phyloP scores from a whole-genome alignment of 345 rosid species.

The Theobroma cacao region DNA sequence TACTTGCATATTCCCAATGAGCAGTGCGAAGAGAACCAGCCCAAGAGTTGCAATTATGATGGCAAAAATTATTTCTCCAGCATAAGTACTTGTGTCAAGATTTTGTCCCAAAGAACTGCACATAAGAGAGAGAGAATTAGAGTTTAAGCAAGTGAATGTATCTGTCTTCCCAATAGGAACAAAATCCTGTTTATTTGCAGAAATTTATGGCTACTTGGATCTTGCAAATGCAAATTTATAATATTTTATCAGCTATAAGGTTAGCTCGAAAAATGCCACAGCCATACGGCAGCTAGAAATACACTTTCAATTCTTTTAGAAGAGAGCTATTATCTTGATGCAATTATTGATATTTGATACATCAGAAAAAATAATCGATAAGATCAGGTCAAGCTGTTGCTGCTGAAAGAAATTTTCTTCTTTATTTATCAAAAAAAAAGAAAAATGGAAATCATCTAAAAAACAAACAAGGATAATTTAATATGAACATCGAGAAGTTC shows the following conservation, averaged over 20 bases:
- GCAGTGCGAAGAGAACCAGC: slow-evolving; percentile 85
- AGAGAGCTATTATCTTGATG: not conserved
- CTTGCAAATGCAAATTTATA: too few relatives aligned
- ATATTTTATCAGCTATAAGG: too few relatives aligned
- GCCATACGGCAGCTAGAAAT: not conserved
- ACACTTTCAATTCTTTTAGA: not conserved
- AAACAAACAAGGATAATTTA: not conserved
- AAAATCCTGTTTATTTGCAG: not conserved
- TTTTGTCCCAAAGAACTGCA: slow-evolving; percentile 83
- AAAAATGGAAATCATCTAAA: not conserved
- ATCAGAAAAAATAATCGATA: not conserved
- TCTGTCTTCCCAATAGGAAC: not conserved
- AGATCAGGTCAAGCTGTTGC: not conserved
- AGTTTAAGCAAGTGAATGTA: not conserved
- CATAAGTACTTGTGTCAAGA: slow-evolving; percentile 73
- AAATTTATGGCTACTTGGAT: not conserved
- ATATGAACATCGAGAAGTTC: not conserved
- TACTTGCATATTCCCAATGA: slow-evolving; percentile 96
- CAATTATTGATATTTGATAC: not conserved
- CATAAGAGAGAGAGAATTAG: not conserved
- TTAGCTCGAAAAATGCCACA: too few relatives aligned
- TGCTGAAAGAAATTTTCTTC: not conserved
- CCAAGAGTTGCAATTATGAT: slow-evolving; percentile 76
- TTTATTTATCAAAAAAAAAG: too few relatives aligned
- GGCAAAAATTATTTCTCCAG: slow-evolving; percentile 76